Conservation (phyloP, 495 filamentous ascomycete species). For the Friedmanniomyces simplex region DNA sequence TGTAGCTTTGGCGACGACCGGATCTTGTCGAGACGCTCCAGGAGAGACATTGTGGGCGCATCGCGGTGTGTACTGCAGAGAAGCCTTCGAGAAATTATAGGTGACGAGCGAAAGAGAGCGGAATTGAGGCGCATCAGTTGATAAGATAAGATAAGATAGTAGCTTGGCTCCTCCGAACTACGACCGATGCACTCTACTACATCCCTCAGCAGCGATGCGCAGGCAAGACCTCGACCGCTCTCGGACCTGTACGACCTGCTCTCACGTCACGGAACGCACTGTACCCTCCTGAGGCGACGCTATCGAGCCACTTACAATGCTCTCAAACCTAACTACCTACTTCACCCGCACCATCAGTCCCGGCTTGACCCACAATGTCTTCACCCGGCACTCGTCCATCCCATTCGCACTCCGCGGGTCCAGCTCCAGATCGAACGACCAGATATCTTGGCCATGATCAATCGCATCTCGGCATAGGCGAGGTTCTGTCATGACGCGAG, state of each 20-base stretch:
- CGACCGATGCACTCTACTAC: too few species aligned
- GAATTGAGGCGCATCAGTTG: too few species aligned
- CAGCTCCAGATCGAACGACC: slow-evolving; percentile 23
- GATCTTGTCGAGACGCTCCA: slow-evolving; percentile 90
- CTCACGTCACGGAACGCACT: too few species aligned
- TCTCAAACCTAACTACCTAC: slow-evolving; percentile 12
- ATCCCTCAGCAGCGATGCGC: too few species aligned
- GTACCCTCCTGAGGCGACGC: too few species aligned
- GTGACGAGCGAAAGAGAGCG: too few species aligned
- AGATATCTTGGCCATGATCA: slow-evolving; percentile 23
- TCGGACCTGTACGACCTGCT: too few species aligned
- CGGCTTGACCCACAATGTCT: slow-evolving; percentile 20
- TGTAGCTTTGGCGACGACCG: slow-evolving; percentile 83
- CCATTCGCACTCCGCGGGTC: slow-evolving; percentile 15
- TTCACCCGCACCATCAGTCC: slow-evolving; percentile 10
- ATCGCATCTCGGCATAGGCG: slow-evolving; percentile 25
- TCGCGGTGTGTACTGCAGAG: not conserved
- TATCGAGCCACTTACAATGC: too few species aligned
- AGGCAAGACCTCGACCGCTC: too few species aligned
- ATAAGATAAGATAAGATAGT: too few species aligned
- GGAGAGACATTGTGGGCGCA: slow-evolving; percentile 50
- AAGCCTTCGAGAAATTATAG: not conserved
- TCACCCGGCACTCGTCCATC: slow-evolving; percentile 9
- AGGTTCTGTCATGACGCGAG: slow-evolving; percentile 8
- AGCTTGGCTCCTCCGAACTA: too few species aligned